phyloP scores from a whole-genome alignment of 2,329 filamentous ascomycete genomes.

The Lachnellula cervina region DNA sequence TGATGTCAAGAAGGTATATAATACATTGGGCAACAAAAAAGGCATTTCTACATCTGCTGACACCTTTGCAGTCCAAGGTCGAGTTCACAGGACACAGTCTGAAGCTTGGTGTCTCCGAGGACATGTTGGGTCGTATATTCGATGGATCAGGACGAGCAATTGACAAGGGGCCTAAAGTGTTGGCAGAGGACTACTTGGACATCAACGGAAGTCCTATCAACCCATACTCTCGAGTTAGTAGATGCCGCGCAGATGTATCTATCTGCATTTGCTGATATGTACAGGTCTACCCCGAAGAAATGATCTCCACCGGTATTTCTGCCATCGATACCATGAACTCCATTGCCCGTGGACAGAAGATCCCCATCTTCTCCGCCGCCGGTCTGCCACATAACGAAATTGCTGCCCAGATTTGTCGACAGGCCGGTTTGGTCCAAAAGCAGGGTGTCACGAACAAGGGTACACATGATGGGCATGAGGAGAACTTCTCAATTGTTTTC shows the following conservation, averaged over 20 bases:
- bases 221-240: conserved; percentile 83
- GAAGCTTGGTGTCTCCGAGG: conserved; percentile 98
- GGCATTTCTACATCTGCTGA: conserved; percentile 9
- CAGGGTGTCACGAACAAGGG: conserved; percentile 82
- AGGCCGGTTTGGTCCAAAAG: conserved; percentile 81
- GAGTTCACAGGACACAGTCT: conserved; percentile 95
- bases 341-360: conserved; percentile 98
- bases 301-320: conserved; percentile 99
- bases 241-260: neutral
- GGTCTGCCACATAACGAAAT: conserved; percentile 99
- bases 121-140: conserved; percentile 99
- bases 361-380: conserved; percentile 96
- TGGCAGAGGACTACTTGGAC: conserved; percentile 96
- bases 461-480: conserved; percentile 92
- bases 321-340: conserved; percentile 98
- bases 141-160: conserved; percentile 97
- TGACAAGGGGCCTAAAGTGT: conserved; percentile 96
- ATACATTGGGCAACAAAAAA: neutral
- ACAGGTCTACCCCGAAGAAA: conserved; percentile 97
- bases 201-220: conserved; percentile 99
- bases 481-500: conserved; percentile 99
- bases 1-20: conserved; percentile 88
- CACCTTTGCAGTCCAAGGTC: conserved; percentile 70
- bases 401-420: conserved; percentile 96
- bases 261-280: neutral